phyloP scores from a whole-genome alignment of 768 basidiomycete species.

The Pulveroboletus sp. region DNA sequence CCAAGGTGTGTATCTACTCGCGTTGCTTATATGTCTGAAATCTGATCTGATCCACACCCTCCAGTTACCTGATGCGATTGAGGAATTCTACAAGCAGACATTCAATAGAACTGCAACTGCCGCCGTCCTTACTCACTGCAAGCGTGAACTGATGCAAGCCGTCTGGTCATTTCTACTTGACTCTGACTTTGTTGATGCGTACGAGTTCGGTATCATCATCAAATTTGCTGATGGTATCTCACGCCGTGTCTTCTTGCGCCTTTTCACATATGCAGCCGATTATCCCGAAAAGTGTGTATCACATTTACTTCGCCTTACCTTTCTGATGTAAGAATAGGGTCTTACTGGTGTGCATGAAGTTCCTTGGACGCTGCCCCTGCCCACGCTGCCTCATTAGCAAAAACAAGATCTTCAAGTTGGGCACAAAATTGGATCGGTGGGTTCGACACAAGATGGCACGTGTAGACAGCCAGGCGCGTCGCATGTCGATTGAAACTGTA shows the following conservation, averaged over 20 bases:
- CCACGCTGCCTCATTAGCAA: conserved; percentile 18
- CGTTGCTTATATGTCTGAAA: neutral
- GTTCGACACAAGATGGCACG: conserved; percentile 2
- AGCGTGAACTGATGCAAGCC: too few species aligned
- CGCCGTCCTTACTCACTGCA: conserved; percentile 2
- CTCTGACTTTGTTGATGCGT: conserved; percentile 21
- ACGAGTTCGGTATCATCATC: conserved; percentile 19
- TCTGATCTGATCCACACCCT: too few species aligned
- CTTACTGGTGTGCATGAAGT: conserved; percentile 8
- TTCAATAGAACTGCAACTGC: neutral
- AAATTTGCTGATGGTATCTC: conserved; percentile 19
- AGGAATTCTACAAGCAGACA: neutral
- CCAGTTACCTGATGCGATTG: neutral
- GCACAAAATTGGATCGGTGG: neutral
- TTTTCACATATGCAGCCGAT: conserved; percentile 28
- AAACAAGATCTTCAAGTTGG: neutral
- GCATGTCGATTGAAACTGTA: neutral
- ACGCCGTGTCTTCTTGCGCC: conserved; percentile 11
- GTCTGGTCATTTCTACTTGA: conserved; percentile 17
- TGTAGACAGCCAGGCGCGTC: conserved; percentile 27
- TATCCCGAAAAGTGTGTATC: conserved; percentile 32
- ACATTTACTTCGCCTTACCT: neutral
- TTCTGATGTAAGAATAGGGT: too few species aligned
- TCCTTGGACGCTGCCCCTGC: conserved; percentile 20
- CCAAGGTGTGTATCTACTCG: neutral